Evolutionary conservation across 139 green algal genomes (phyloP).

Genomic region (Chlamydomonas eustigma): DNA sequence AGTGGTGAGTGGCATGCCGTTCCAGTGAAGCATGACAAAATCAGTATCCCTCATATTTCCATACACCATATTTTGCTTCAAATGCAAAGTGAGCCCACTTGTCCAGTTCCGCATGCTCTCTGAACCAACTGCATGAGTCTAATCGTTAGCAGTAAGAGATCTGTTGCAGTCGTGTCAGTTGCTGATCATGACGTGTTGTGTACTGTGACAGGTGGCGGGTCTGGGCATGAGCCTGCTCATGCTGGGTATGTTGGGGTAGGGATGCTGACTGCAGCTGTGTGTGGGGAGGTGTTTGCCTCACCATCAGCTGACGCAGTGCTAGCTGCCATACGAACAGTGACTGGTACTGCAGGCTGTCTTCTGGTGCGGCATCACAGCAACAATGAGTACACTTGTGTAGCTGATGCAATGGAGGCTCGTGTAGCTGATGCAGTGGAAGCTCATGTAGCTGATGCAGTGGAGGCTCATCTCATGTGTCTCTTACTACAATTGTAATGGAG

Average conservation of each 20-base stretch:
- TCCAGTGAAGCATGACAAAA: too few species aligned
- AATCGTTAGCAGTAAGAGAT: too few species aligned
- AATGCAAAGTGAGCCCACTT: too few species aligned
- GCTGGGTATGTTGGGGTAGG: slow-evolving; percentile 77
- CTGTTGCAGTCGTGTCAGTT: too few species aligned
- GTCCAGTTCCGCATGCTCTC: too few species aligned
- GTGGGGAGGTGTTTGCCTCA: slow-evolving; percentile 63
- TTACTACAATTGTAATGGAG: neutral
- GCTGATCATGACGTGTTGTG: neutral
- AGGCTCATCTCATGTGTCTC: neutral
- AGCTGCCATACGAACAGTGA: slow-evolving; percentile 70
- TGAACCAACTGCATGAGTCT: too few species aligned
- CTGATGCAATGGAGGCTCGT: too few species aligned
- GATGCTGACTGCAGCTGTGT: slow-evolving; percentile 86
- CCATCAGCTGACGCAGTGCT: slow-evolving; percentile 74
- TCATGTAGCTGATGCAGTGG: neutral
- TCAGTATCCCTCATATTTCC: too few species aligned
- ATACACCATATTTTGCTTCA: too few species aligned
- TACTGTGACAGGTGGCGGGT: slow-evolving; percentile 58
- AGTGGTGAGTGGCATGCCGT: slow-evolving; percentile 26
- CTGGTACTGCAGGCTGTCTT: slow-evolving; percentile 59
- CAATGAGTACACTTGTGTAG: too few species aligned
- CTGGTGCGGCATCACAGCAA: slow-evolving; percentile 32
- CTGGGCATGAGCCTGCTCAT: slow-evolving; percentile 84
- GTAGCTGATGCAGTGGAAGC: too few species aligned